Evolutionary conservation across 225 moss, liverwort and hornwort species (phyloP), one percentile per base, ranked within the genome.

Genomic region (Climacium dendroides): DNA sequence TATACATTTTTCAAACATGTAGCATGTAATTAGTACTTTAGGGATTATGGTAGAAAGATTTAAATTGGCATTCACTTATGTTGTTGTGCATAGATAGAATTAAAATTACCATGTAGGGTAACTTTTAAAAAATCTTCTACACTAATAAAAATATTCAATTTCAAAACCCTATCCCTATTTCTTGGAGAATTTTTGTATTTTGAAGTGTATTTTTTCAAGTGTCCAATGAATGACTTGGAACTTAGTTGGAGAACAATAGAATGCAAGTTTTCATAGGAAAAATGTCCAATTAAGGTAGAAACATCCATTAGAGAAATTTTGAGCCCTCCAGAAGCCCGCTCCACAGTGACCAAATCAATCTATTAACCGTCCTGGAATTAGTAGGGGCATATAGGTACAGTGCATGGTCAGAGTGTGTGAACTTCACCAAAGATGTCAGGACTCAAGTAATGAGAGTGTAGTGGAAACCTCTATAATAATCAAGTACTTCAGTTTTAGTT

Each of bases 101-200:
- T 2, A 6, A 17, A 72, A 45, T 45, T 17, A 29, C 29, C 1
- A 45, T 16, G 2, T 2, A 25, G 0, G 3, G 0, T 3, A 3
- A 41, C 0, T 39, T 41, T 26, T 7, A 45, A 45, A 45, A 45
- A 5, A 71, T 41, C 41, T 71, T 43, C 15, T 26, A 41, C 5
- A 41, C 4, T 41, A 15, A 41, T 25, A 8, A 41, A 41, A 41
- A 41, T 41, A 25, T 41, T 14, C 5, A 13, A 14, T 7, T 69
- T 69, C 13, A 7, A 69, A 22, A 65, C n/a, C 11, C 0, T 22
- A 13, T 23, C 37, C 3, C 13, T 37, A 37, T 13, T 37, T 67
- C 2, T 37, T 37, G 13, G 11, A 37, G 18, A 37, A 6, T 37
- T 67, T n/a, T 35, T 23, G 3, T 39, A 24, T 8, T 13, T 69